Conservation (phyloP, 2,329 filamentous ascomycete species). For the Aspergillus hortae region DNA sequence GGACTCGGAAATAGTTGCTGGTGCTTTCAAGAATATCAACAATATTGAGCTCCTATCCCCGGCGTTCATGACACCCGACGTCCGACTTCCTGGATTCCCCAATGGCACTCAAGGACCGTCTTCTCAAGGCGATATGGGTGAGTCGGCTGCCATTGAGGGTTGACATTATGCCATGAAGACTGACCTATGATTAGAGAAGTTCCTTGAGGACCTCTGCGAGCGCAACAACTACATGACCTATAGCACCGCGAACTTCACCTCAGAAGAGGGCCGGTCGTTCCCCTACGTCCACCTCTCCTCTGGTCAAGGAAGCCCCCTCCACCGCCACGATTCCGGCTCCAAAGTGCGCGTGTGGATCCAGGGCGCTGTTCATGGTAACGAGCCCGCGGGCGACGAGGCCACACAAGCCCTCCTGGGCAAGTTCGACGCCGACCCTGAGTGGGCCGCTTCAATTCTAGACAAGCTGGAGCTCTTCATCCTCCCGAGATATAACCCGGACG, state of each 20-base stretch:
- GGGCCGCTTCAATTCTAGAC: background rate
- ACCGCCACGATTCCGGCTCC: background rate
- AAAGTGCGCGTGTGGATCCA: slow-evolving; percentile 8
- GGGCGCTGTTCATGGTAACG: slow-evolving; percentile 6
- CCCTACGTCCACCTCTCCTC: slow-evolving; percentile 2
- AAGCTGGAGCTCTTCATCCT: slow-evolving; percentile 3
- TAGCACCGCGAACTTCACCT: slow-evolving; percentile 5
- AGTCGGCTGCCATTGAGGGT: background rate
- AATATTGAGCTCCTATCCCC: slow-evolving; percentile 2
- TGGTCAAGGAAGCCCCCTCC: background rate
- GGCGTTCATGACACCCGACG: slow-evolving; percentile 4
- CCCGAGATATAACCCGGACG: slow-evolving; percentile 2
- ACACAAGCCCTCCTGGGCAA: slow-evolving; percentile 6
- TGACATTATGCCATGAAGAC: background rate
- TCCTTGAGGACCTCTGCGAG: slow-evolving; percentile 1
- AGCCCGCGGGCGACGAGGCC: slow-evolving; percentile 5
- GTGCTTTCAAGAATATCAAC: background rate
- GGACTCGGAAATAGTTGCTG: background rate
- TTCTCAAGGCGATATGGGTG: slow-evolving; percentile 2
- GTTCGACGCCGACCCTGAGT: background rate
- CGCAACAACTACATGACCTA: slow-evolving; percentile 6
- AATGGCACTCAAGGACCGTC: slow-evolving; percentile 6
- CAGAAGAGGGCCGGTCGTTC: slow-evolving; percentile 4
- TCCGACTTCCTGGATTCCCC: slow-evolving; percentile 4
- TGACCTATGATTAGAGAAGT: background rate